These are phyloP conservation scores for Xylaria sp. DNA, from an alignment of 495 filamentous ascomycete species.

Conservation along the genomic window DNA sequence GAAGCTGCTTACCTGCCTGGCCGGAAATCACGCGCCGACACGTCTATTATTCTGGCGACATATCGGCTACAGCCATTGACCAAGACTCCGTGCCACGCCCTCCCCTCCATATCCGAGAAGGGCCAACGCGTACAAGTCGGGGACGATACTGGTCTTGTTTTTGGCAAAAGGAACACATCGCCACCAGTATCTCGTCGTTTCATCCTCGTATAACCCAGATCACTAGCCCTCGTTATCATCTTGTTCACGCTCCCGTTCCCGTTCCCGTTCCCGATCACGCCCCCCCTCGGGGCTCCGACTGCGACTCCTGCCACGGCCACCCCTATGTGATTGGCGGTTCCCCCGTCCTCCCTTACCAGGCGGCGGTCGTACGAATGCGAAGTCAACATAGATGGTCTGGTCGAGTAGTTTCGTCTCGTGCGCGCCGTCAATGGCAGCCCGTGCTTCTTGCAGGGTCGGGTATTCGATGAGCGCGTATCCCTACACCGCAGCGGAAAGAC, in stretches of 20 bases:
- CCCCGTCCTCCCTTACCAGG: slow-evolving; percentile 67
- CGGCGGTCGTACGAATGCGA: slow-evolving; percentile 94
- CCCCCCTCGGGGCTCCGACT: slow-evolving; percentile 54
- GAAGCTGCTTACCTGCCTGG: slow-evolving; percentile 34
- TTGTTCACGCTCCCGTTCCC: slow-evolving; percentile 37
- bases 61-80: slow-evolving; percentile 43
- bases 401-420: slow-evolving; percentile 86
- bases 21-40: slow-evolving; percentile 41
- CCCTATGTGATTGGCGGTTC: slow-evolving; percentile 52
- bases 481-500: slow-evolving; percentile 51
- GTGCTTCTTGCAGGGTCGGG: slow-evolving; percentile 83
- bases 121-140: not conserved
- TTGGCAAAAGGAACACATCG: not conserved
- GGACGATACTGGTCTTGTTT: not conserved
- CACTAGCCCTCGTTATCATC: slow-evolving; percentile 19
- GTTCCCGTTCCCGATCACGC: slow-evolving; percentile 42
- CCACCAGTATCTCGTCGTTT: not conserved
- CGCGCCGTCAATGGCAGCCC: slow-evolving; percentile 83
- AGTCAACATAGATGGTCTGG: slow-evolving; percentile 91
- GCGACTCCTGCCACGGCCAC: slow-evolving; percentile 41
- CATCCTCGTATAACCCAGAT: not conserved
- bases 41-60: slow-evolving; percentile 44
- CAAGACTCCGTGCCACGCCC: slow-evolving; percentile 18
- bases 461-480: slow-evolving; percentile 96
- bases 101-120: not conserved